Evolutionary conservation across 139 green algal species (phyloP), one percentile per base, ranked within the genome.

Genomic region (Auxenochlorella pyrenoidosa): DNA sequence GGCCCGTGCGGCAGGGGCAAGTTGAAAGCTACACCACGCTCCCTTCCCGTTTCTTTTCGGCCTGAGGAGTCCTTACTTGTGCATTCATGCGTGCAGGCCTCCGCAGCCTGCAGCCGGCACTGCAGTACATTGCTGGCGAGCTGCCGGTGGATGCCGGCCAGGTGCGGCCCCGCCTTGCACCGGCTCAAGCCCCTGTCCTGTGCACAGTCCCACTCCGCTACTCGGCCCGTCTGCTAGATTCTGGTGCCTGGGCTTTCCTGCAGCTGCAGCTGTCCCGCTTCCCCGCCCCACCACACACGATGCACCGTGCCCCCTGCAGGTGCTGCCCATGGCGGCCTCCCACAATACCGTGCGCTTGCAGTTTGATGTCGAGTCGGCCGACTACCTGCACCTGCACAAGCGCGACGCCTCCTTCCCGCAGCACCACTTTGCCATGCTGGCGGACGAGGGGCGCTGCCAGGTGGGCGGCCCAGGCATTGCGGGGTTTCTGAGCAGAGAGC

Each of bases 121-220:
- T 97, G 75, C 95, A 97, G 82, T 97, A 94, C 90, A 89, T 97
- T 38, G 75, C 91, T 5, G 95, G 94, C 2, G 90, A 95, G 79
- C 87, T 97, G 16, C 30, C 54, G 26, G 93, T 96, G 75, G 79
- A 88, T 8, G 60, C 54, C 13, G 95, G 93, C 5, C 18, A 43
- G 32, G 54, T 63, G 54, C 47, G 47, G n/a, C n/a, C n/a, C n/a
- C n/a, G n/a, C n/a, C n/a, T n/a, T 34, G 38, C 73, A 38, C 60
- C 13, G 60, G 10, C 22, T 10, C 60, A 4, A 18, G 24, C 60
- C 22, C 4, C 60, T 19, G 8, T 13, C 60, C 65, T 36, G 22
- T 63, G 54, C 54, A 63, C 47, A 58, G 6, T 12, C 47, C 13
- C 13, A 15, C 36, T 81, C 4, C n/a, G n/a, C n/a, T n/a, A n/a